Percentiles rank a stretch among this genome's conserved stretches.
Evolutionary conservation across 306 rosid species (phyloP).

Genomic region (Acacia confusa): DNA sequence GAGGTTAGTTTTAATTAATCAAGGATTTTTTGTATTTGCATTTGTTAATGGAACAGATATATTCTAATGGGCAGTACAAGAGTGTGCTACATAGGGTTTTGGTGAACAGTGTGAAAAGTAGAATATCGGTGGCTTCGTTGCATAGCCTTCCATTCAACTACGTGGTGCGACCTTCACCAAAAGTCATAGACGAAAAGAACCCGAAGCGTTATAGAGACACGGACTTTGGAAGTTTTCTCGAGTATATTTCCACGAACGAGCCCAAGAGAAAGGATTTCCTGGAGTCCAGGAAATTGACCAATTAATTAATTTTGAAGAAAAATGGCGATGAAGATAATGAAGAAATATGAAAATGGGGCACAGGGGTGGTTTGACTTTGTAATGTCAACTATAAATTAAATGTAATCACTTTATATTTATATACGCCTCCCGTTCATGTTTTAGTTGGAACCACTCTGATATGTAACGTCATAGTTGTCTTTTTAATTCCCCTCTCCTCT

Average conservation of each 20-base stretch:
- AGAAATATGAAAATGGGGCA: background rate
- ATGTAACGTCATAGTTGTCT: background rate
- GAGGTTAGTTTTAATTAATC: background rate
- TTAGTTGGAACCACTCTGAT: conserved; percentile 1
- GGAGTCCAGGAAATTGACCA: conserved; percentile 63
- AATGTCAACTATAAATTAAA: background rate
- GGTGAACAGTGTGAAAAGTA: conserved; percentile 58
- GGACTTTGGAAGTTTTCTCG: conserved; percentile 56
- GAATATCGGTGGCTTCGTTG: conserved; percentile 76
- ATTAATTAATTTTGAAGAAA: conserved; percentile 9
- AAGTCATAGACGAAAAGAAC: conserved; percentile 60
- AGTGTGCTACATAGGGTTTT: conserved; percentile 82
- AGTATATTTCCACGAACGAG: conserved; percentile 56
- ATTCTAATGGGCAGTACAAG: conserved; percentile 85
- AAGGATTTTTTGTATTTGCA: background rate
- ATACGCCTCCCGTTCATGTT: background rate
- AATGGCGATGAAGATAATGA: background rate
- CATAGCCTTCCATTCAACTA: conserved; percentile 60
- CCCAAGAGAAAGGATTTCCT: conserved; percentile 70
- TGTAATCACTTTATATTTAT: background rate
- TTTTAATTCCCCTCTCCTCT: background rate
- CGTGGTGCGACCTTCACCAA: conserved; percentile 53
- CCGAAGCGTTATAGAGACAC: conserved; percentile 85
- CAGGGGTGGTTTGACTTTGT: background rate
- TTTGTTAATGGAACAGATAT: conserved; percentile 48